Evolutionary conservation across 805 yeast genomes (phyloP).

Genomic region (Wickerhamomyces bovis): DNA sequence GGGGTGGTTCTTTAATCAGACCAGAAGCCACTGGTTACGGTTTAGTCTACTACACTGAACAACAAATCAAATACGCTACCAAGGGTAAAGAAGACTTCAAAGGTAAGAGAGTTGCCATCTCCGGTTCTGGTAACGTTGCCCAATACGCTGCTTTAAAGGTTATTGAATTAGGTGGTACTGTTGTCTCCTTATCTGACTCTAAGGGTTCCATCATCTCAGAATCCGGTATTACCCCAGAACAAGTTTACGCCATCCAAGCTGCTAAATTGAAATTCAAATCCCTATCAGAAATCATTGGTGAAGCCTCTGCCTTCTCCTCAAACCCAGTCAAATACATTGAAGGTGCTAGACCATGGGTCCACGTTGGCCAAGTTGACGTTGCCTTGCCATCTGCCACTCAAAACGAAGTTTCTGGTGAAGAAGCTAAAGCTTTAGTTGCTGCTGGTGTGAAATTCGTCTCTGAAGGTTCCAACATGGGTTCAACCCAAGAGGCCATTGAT

Average conservation of each 20-base stretch:
- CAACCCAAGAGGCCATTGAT: conserved; percentile 93
- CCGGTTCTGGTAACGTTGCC: conserved; percentile 99
- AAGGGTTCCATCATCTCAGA: conserved; percentile 80
- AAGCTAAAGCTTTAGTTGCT: conserved; percentile 89
- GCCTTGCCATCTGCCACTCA: conserved; percentile 98
- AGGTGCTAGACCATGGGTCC: conserved; percentile 95
- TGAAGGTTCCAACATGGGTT: conserved; percentile 99
- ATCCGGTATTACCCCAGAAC: conserved; percentile 79
- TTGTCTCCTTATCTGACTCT: conserved; percentile 91
- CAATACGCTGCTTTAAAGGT: conserved; percentile 98
- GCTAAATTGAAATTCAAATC: conserved; percentile 78
- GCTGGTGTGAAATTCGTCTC: conserved; percentile 92
- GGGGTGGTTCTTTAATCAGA: conserved; percentile 99
- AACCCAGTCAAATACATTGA: conserved; percentile 70
- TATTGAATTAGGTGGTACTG: conserved; percentile 94
- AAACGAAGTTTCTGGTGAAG: conserved; percentile 95
- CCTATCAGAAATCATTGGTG: conserved; percentile 59
- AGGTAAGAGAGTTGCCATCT: conserved; percentile 93
- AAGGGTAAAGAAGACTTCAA: conserved; percentile 82
- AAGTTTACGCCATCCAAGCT: conserved; percentile 64
- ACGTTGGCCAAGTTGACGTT: conserved; percentile 86
- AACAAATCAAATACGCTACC: conserved; percentile 93
- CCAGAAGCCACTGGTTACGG: conserved; percentile 99
- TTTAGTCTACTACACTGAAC: conserved; percentile 91
- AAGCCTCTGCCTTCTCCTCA: conserved; percentile 51